Evolutionary conservation across 2,329 filamentous ascomycete species (phyloP), one percentile per base, ranked within the genome.

Genomic region (Exserohilum rostratum): DNA sequence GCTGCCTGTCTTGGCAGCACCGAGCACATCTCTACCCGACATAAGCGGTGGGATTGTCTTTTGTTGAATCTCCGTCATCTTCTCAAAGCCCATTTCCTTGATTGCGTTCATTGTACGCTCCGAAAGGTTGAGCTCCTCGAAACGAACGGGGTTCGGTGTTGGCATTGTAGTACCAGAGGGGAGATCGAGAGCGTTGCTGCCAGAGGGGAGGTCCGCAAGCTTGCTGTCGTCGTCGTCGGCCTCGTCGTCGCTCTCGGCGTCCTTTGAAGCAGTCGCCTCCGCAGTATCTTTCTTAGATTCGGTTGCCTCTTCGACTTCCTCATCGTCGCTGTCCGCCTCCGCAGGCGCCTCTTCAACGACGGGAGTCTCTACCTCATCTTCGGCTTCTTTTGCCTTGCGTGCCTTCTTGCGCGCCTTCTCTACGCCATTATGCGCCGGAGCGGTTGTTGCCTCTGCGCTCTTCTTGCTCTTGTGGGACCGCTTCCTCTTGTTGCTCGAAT

Each of bases 1-100:
- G 18, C 91, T 96, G 38, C 93, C 93, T 3, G 93, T 97, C 82
- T 98, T 98, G 46, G 95, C 95, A 29, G 93, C 93, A 68, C 95
- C 95, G 39, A 99, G 85, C 18, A 98, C 90, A 78, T 98, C 93
- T 72, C 90, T 88, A 60, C 95, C 95, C 37, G 64, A 91, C 55
- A 98, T 82, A 42, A 96, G 81, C 17, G 93, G 92, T 4, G 93
- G 93, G 51, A 98, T 96, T 11, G 89, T 89, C 71, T 90, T 85
- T 66, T 87, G 85, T 77, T 98, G 95, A 64, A 98, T 97, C 74
- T 95, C 90, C 0, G 95, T 98, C 93, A 99, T 97, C 73, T 84
- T 93, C 70, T 90, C 88, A 73, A 98, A 97, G 12, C 90, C 90
- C 93, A 99, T 98, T 61, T 90, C 90, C 53, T 87, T 79, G 66